Percentiles rank a stretch among this genome's conserved stretches.
phyloP scores from a whole-genome alignment of 495 filamentous ascomycete species.

The Immersiella caudata region DNA sequence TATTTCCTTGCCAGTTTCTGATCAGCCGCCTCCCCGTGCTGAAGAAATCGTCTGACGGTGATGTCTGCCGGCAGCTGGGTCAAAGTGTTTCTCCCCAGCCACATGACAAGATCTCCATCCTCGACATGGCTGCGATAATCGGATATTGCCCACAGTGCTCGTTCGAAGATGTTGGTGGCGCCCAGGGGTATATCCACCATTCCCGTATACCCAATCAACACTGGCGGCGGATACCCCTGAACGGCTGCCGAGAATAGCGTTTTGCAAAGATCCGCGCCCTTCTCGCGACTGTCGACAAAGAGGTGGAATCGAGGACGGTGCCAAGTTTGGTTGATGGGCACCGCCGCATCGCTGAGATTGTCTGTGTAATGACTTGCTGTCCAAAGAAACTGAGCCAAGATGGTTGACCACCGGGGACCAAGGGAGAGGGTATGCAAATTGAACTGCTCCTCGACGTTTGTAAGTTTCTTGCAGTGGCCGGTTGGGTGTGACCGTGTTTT shows the following conservation, averaged over 20 bases:
- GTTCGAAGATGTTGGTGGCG: neutral
- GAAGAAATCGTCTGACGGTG: conserved; percentile 19
- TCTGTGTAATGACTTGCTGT: neutral
- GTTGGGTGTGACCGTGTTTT: neutral
- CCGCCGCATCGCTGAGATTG: conserved; percentile 9
- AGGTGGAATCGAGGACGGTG: conserved; percentile 19
- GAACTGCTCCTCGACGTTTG: neutral
- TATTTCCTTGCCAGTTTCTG: conserved; percentile 12
- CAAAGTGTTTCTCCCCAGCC: conserved; percentile 11
- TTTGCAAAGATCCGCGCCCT: conserved; percentile 9
- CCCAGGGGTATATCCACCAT: neutral
- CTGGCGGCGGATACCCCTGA: conserved; percentile 23
- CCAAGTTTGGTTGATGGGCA: conserved; percentile 20
- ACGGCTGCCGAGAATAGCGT: conserved; percentile 17
- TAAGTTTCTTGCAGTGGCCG: neutral
- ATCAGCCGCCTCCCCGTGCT: conserved; percentile 13
- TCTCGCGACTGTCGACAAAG: conserved; percentile 16
- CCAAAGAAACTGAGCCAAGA: neutral
- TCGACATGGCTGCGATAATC: neutral
- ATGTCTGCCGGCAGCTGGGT: conserved; percentile 21
- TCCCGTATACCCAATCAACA: conserved; percentile 13
- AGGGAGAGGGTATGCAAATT: neutral
- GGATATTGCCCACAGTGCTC: neutral
- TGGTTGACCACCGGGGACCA: neutral
- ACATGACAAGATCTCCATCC: conserved; percentile 15